Evolutionary conservation across 1,284 basidiomycete species (phyloP).

Genomic region (Thecaphora frezii): DNA sequence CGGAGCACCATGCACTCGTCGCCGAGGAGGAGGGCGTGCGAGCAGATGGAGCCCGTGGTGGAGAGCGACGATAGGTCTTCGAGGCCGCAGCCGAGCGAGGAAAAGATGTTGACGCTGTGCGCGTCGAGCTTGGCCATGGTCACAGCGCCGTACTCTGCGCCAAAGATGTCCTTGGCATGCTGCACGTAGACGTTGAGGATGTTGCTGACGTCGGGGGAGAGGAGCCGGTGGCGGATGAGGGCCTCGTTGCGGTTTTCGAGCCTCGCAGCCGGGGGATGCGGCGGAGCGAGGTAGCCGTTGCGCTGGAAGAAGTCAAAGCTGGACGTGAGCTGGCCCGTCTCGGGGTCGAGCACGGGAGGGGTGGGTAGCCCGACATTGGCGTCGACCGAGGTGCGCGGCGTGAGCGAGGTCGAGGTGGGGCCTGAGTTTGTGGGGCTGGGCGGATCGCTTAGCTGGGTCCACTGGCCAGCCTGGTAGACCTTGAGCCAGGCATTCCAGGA

Average conservation of each 20-base stretch:
- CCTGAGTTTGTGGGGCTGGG: not conserved
- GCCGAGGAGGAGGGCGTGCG: not conserved
- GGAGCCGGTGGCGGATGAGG: not conserved
- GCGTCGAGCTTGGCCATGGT: conserved; percentile 1
- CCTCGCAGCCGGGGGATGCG: not conserved
- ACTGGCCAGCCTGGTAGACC: not conserved
- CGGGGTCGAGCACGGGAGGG: not conserved
- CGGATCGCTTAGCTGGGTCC: not conserved
- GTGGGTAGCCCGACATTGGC: too few relatives aligned
- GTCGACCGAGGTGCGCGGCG: not conserved
- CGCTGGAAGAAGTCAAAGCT: not conserved
- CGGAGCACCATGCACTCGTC: not conserved
- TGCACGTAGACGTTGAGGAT: not conserved
- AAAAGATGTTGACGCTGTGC: not conserved
- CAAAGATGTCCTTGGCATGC: not conserved
- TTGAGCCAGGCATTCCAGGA: not conserved
- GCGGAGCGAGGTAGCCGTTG: not conserved
- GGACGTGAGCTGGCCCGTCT: not conserved
- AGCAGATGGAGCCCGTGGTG: not conserved
- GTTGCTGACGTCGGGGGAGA: not conserved
- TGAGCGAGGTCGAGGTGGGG: not conserved
- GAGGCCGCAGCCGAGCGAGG: not conserved
- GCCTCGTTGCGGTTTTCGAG: not conserved
- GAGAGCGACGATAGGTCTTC: not conserved
- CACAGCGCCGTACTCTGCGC: conserved; percentile 1